Evolutionary conservation across 768 basidiomycete genomes (phyloP), one percentile per base, ranked within the genome.

Genomic region (Serendipita sp.): DNA sequence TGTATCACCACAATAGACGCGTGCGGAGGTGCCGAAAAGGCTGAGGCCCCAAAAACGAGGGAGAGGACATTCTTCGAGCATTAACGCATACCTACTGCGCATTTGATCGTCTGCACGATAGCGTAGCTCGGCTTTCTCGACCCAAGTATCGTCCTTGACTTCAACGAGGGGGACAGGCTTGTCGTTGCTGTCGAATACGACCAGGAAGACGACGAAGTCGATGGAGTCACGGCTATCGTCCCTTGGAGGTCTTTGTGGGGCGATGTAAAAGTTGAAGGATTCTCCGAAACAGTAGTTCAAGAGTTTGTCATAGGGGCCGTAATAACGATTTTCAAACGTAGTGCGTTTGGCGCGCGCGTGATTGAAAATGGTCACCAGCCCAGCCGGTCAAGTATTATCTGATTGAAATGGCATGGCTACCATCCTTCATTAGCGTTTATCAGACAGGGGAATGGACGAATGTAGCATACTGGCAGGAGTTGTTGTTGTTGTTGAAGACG

Each of bases 1-100:
- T 60, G 67, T 67, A 67, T 73, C 69, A 30, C 73, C 76, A 70
- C 70, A 71, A 68, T 77, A 76, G 65, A 77, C 71, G 66, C 76
- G 75, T 66, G 74, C 66, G 63, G 73, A 74, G 44, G 76, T 76
- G 30, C 74, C 75, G 3, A 76, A 69, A 10, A 75, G 41, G 68
- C 74, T 75, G 64, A 75, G 66, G 23, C 75, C 74, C 65, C 70
- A 76, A 28, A 76, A 66, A 28, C 65, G 67, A 67, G 73, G 73
- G 63, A 71, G 47, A 46, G 73, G 71, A 69, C 72, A 75, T 8
- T 72, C 51, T 35, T 67, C 66, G 23, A 75, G 69, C 68, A 76
- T 72, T 36, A 66, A 46, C 44, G 70, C 71, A 65, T 72, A 76
- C 54, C 68, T 65, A 45, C 69, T 64, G 52, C 72, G 72, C 68